Conservation (phyloP, 805 yeast species). For the Saturnispora quitensis region DNA sequence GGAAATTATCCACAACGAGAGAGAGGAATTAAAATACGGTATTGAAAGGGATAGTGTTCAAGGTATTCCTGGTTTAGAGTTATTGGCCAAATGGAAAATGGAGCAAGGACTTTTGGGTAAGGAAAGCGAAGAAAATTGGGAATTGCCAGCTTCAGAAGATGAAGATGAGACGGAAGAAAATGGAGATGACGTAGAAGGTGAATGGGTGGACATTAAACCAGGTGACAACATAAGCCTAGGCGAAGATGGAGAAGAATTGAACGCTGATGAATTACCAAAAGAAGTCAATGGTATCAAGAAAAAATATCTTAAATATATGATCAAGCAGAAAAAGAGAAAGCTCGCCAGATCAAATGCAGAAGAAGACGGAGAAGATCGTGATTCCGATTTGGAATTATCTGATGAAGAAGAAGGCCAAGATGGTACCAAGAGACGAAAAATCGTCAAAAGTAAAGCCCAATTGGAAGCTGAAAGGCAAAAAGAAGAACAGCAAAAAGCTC, state of each 20-base stretch:
- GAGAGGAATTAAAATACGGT: constrained; percentile 58
- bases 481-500: constrained; percentile 38
- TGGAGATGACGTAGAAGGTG: constrained; percentile 65
- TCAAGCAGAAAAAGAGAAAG: constrained; percentile 23
- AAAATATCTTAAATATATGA: constrained; percentile 28
- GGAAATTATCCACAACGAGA: constrained; percentile 54
- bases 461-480: constrained; percentile 16
- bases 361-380: constrained; percentile 26
- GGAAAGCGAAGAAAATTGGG: constrained; percentile 52
- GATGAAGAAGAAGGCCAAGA: constrained; percentile 33
- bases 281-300: constrained; percentile 27
- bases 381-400: constrained; percentile 44
- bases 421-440: constrained; percentile 19
- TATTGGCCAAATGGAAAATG: constrained; percentile 77
- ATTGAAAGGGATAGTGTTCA: constrained; percentile 51
- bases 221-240: constrained; percentile 58
- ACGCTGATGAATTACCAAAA: constrained; percentile 28
- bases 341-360: constrained; percentile 12
- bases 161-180: constrained; percentile 35
- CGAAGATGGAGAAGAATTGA: constrained; percentile 32
- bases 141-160: constrained; percentile 47
- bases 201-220: constrained; percentile 76
- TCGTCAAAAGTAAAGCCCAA: constrained; percentile 24
- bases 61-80: constrained; percentile 87
- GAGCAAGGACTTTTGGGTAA: constrained; percentile 47